A percentile compares a stretch with the other conserved stretches of the same genome.
Evolutionary conservation across 805 yeast genomes (phyloP).

Genomic region (Saturnispora dispora): DNA sequence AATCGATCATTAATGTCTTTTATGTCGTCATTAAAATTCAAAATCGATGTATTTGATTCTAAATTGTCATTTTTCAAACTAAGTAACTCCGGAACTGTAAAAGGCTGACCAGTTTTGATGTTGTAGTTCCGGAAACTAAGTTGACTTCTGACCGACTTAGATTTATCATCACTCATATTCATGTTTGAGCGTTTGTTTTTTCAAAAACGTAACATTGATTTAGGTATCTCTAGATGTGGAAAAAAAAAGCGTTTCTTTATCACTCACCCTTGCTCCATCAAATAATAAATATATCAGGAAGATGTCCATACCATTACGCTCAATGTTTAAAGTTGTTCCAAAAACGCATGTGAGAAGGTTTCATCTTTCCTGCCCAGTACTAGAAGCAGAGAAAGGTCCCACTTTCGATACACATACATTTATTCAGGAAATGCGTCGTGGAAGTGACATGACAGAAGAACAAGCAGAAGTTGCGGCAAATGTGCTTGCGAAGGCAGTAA

Average conservation of each 20-base stretch:
- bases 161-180: neutral
- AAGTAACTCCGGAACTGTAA: slow-evolving; percentile 9
- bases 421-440: slow-evolving; percentile 52
- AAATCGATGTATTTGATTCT: neutral
- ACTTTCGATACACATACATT: slow-evolving; percentile 71
- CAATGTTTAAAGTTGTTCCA: too few relatives aligned
- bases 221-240: neutral
- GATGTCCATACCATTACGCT: neutral
- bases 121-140: slow-evolving; percentile 15
- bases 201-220: neutral
- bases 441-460: slow-evolving; percentile 55
- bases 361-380: neutral
- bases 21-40: neutral
- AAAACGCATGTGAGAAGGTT: slow-evolving; percentile 1
- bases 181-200: neutral
- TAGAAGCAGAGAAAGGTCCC: slow-evolving; percentile 17
- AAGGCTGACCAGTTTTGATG: slow-evolving; percentile 10
- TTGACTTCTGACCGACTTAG: neutral
- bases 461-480: slow-evolving; percentile 77
- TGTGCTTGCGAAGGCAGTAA: slow-evolving; percentile 64
- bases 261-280: neutral
- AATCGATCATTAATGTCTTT: neutral
- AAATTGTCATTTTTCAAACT: neutral
- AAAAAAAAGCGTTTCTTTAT: neutral
- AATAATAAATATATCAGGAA: neutral